These are phyloP conservation scores for Pleurotus sapidus DNA, from an alignment of 768 basidiomycete genomes.

Conservation along the genomic window DNA sequence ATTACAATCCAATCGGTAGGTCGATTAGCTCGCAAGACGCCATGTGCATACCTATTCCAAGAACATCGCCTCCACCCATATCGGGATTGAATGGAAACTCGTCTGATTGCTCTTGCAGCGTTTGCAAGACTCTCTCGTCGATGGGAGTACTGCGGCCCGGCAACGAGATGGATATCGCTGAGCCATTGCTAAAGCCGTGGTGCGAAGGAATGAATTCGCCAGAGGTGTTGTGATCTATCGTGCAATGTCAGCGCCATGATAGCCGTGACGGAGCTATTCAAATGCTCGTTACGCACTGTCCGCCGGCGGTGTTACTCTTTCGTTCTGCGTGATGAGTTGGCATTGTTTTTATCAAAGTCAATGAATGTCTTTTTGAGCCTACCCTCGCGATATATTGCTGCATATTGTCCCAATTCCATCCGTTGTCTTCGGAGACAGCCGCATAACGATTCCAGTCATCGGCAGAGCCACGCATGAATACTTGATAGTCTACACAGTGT, in stretches of 20 bases:
- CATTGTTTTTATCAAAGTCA: too few relatives aligned
- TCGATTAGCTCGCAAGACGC: not conserved
- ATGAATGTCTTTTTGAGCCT: not conserved
- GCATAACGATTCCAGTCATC: conserved; percentile 24
- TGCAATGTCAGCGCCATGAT: not conserved
- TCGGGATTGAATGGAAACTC: conserved; percentile 32
- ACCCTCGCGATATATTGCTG: conserved; percentile 14
- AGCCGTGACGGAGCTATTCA: not conserved
- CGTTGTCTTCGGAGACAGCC: conserved; percentile 16
- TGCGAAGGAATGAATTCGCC: conserved; percentile 32
- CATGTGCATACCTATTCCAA: conserved; percentile 24
- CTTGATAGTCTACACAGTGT: conserved; percentile 11
- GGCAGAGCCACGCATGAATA: conserved; percentile 20
- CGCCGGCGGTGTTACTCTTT: conserved; percentile 31
- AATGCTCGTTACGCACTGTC: conserved; percentile 17
- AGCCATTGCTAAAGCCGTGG: conserved; percentile 31
- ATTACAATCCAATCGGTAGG: not conserved
- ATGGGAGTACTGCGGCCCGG: conserved; percentile 24
- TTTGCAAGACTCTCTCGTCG: conserved; percentile 29
- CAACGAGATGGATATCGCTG: conserved; percentile 25
- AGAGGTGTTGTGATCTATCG: conserved; percentile 26
- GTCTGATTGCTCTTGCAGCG: conserved; percentile 25
- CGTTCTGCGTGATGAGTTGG: conserved; percentile 22
- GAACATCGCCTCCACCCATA: conserved; percentile 26
- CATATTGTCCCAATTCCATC: conserved; percentile 26